phyloP scores from a whole-genome alignment of 2,329 filamentous ascomycete species.

The Pseudocercospora macadamiae region DNA sequence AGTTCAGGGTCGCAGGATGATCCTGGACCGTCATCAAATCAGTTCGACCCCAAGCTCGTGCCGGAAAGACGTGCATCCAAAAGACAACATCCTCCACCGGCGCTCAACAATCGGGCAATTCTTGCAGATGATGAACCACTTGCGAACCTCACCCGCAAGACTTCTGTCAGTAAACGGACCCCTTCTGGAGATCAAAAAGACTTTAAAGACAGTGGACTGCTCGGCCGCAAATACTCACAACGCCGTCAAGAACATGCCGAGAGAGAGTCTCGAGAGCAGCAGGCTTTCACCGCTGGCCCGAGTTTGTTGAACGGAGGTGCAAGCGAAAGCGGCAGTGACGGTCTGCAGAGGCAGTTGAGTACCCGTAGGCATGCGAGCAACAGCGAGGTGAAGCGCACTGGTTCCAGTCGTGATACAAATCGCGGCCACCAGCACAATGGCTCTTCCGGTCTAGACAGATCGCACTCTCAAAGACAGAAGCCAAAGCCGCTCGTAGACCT shows the following conservation, averaged over 20 bases:
- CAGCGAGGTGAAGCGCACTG: conserved; percentile 26
- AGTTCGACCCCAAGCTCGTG: conserved; percentile 29
- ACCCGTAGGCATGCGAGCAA: conserved; percentile 19
- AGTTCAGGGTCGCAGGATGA: conserved; percentile 8
- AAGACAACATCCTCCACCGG: conserved; percentile 41
- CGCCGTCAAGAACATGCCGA: conserved; percentile 45
- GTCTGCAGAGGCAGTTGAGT: conserved; percentile 18
- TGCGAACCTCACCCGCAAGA: conserved; percentile 30
- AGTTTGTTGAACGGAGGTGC: conserved; percentile 56
- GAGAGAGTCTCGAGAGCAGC: conserved; percentile 40
- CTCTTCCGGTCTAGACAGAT: conserved; percentile 47
- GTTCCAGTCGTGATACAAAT: conserved; percentile 22
- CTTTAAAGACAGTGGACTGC: conserved; percentile 51
- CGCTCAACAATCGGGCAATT: conserved; percentile 27
- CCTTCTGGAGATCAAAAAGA: conserved; percentile 36
- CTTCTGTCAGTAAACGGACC: conserved; percentile 24
- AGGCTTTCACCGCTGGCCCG: conserved; percentile 60
- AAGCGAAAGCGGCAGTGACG: conserved; percentile 19
- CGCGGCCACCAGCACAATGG: conserved; percentile 18
- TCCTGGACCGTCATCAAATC: conserved; percentile 26
- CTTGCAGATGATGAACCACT: conserved; percentile 42
- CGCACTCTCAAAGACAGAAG: conserved; percentile 47
- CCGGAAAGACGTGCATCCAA: conserved; percentile 26
- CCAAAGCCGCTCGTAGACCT: conserved; percentile 70
- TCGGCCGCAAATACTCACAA: conserved; percentile 55